Conservation (phyloP, 2,329 filamentous ascomycete genomes). For the Aspergillus sp. region DNA sequence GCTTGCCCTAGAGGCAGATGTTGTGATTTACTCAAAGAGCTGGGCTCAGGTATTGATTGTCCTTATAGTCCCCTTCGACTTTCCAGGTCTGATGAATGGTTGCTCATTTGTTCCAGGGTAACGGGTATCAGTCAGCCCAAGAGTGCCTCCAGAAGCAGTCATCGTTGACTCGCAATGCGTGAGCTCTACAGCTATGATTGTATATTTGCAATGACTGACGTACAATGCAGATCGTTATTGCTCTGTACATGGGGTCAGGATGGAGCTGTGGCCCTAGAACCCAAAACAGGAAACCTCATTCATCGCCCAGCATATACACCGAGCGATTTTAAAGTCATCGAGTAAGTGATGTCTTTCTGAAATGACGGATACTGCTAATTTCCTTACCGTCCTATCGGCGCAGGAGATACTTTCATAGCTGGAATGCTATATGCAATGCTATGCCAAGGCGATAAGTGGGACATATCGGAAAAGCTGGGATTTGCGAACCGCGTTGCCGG, state of each 20-base stretch:
- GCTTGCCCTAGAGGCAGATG: constrained; percentile 62
- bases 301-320: constrained; percentile 45
- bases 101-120: constrained; percentile 15
- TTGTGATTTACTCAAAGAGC: constrained; percentile 69
- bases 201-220: constrained; percentile 1
- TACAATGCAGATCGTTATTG: constrained; percentile 42
- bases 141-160: constrained; percentile 51
- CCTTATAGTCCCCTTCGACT: background rate
- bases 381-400: constrained; percentile 62
- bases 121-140: constrained; percentile 47
- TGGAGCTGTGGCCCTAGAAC: constrained; percentile 50
- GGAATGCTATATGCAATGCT: constrained; percentile 64
- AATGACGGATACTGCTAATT: constrained; percentile 8
- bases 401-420: constrained; percentile 73
- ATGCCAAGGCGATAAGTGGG: constrained; percentile 50
- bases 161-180: constrained; percentile 45
- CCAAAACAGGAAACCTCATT: constrained; percentile 29
- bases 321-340: constrained; percentile 49
- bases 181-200: constrained; percentile 20
- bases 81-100: background rate
- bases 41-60: constrained; percentile 63
- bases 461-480: constrained; percentile 46
- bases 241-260: constrained; percentile 60
- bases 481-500: constrained; percentile 68
- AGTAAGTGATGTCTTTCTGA: constrained; percentile 49